A percentile compares a stretch with the other conserved stretches of the same genome.
phyloP scores from a whole-genome alignment of 1,139 yeast genomes.

The Sugiyamaella japonica region DNA sequence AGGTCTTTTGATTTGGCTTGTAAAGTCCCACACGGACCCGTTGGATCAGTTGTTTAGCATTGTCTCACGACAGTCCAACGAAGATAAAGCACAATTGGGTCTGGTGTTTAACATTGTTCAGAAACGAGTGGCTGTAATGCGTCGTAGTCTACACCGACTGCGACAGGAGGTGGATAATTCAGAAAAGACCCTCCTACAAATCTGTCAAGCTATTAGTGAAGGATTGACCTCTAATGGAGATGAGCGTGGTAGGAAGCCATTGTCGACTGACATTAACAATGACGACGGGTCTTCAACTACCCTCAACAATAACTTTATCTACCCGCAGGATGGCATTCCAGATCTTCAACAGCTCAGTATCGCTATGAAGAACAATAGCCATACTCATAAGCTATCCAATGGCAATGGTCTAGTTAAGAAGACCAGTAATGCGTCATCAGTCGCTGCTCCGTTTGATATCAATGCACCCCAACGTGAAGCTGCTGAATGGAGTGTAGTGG shows the following conservation, averaged over 20 bases:
- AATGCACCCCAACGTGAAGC: slow-evolving; percentile 21
- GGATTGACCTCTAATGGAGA: slow-evolving; percentile 1
- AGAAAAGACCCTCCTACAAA: slow-evolving; percentile 21
- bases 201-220: slow-evolving; percentile 21
- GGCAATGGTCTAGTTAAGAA: not conserved
- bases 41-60: slow-evolving; percentile 19
- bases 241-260: not conserved
- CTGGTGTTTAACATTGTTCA: slow-evolving; percentile 22
- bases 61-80: slow-evolving; percentile 16
- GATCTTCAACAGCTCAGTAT: slow-evolving; percentile 12
- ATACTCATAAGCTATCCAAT: not conserved
- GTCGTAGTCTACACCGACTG: slow-evolving; percentile 23
- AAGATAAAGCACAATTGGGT: slow-evolving; percentile 18
- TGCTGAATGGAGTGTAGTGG: slow-evolving; percentile 33
- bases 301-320: slow-evolving; percentile 2
- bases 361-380: slow-evolving; percentile 3
- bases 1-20: slow-evolving; percentile 33
- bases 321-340: slow-evolving; percentile 11
- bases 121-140: slow-evolving; percentile 22
- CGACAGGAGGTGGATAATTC: slow-evolving; percentile 25
- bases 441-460: slow-evolving; percentile 2
- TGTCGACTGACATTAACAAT: slow-evolving; percentile 1
- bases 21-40: slow-evolving; percentile 21
- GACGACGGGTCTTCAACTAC: too few relatives aligned
- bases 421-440: slow-evolving; percentile 5